A percentile compares a stretch with the other conserved stretches of the same genome.
Conservation (phyloP, 1,284 basidiomycete species). For the Schizopora paradoxa region DNA sequence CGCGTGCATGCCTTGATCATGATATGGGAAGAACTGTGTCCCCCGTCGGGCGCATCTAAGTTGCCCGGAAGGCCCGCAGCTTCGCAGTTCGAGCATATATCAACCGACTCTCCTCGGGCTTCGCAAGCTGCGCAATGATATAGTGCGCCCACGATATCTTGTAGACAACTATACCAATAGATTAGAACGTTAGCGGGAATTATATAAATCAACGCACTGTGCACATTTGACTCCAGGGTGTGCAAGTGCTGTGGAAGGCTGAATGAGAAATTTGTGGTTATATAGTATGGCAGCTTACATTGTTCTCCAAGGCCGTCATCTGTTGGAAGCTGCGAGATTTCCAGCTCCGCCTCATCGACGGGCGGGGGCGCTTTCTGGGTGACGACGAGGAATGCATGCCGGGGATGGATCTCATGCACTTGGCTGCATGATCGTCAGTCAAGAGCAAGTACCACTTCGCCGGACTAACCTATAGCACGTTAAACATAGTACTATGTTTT, state of each 20-base stretch:
- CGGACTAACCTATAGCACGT: slow-evolving; percentile 66
- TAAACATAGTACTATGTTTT: slow-evolving; percentile 73
- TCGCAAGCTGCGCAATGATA: slow-evolving; percentile 92
- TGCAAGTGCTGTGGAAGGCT: slow-evolving; percentile 47
- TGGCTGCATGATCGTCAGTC: slow-evolving; percentile 37
- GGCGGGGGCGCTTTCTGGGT: slow-evolving; percentile 49
- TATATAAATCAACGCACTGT: slow-evolving; percentile 52
- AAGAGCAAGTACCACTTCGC: background rate
- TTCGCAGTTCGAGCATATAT: slow-evolving; percentile 88
- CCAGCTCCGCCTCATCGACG: slow-evolving; percentile 37
- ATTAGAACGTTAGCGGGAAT: slow-evolving; percentile 1
- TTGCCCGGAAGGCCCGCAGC: slow-evolving; percentile 78
- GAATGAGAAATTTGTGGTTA: background rate
- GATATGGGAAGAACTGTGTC: slow-evolving; percentile 79
- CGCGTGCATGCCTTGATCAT: slow-evolving; percentile 73
- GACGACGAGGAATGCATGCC: slow-evolving; percentile 76
- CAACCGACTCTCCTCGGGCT: slow-evolving; percentile 64
- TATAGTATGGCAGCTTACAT: slow-evolving; percentile 40
- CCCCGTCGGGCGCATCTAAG: slow-evolving; percentile 66
- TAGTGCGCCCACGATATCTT: slow-evolving; percentile 83
- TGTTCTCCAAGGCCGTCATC: slow-evolving; percentile 48
- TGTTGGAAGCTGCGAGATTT: slow-evolving; percentile 21
- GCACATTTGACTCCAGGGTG: slow-evolving; percentile 69
- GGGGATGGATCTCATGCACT: slow-evolving; percentile 86
- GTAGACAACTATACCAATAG: slow-evolving; percentile 60